phyloP scores from a whole-genome alignment of 345 rosid species.

The Dimocarpus longan region DNA sequence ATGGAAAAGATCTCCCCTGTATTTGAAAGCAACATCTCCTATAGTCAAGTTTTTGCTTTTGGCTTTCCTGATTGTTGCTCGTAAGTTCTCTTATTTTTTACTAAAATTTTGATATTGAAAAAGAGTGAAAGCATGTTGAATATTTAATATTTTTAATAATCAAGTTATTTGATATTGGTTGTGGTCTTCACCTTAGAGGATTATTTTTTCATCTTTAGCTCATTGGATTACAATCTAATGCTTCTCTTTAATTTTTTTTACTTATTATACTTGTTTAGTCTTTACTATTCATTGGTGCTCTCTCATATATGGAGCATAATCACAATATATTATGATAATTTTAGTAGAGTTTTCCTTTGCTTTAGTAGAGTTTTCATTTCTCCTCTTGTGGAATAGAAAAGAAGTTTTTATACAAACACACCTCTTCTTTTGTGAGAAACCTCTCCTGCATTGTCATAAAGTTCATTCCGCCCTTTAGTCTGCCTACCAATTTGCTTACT shows the following conservation, averaged over 20 bases:
- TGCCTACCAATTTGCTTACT: neutral
- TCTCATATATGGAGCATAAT: neutral
- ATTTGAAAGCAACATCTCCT: too few species aligned
- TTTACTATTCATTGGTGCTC: neutral
- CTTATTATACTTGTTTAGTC: neutral
- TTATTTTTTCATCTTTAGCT: neutral
- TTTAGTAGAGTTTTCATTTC: neutral
- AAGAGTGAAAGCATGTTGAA: too few species aligned
- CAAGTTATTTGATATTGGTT: constrained; percentile 13
- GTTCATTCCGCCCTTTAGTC: neutral
- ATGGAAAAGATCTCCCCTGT: too few species aligned
- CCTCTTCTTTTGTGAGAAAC: neutral
- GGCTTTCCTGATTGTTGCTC: too few species aligned
- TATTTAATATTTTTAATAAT: too few species aligned
- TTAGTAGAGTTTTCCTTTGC: neutral
- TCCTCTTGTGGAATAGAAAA: neutral
- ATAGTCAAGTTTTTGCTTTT: too few species aligned
- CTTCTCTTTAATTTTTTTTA: neutral
- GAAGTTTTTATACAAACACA: neutral
- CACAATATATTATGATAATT: neutral
- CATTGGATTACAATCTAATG: neutral
- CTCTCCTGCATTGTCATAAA: neutral
- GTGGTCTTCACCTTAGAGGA: neutral
- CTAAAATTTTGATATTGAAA: too few species aligned
- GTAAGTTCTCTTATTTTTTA: too few species aligned